These are phyloP conservation scores for Endocarpon pusillum DNA, from an alignment of 495 filamentous ascomycete species.

Conservation along the genomic window DNA sequence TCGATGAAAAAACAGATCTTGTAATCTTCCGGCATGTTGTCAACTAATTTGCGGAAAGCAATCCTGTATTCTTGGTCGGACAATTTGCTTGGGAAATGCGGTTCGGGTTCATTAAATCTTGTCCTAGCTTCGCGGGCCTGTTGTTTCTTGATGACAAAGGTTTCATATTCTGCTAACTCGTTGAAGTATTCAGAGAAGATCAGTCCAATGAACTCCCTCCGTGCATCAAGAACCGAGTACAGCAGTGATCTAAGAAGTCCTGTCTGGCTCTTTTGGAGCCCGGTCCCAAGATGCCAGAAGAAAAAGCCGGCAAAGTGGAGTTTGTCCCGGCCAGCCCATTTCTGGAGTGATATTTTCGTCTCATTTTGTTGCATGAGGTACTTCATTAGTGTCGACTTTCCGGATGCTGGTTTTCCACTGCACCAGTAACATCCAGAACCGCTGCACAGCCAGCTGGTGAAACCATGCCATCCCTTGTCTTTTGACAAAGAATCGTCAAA, in stretches of 20 bases:
- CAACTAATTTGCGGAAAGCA: no score
- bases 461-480: no score
- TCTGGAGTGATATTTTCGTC: conserved; percentile 7
- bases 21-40: neutral
- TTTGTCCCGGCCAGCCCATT: conserved; percentile 17
- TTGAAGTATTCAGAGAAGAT: conserved; percentile 4
- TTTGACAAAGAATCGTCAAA: conserved; percentile 4
- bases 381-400: conserved; percentile 33
- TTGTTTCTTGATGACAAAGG: conserved; percentile 33
- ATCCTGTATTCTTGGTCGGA: no score
- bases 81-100: no score
- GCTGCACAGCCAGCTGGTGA: no score
- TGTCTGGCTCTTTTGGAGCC: conserved; percentile 23
- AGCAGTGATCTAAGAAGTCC: conserved; percentile 28
- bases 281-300: conserved; percentile 26
- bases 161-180: neutral
- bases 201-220: conserved; percentile 15
- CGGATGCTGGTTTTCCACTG: conserved; percentile 27
- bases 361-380: conserved; percentile 11
- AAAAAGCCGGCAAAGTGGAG: conserved; percentile 24
- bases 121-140: no score
- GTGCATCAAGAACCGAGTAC: conserved; percentile 18
- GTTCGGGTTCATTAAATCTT: no score
- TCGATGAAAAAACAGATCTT: conserved; percentile 31
- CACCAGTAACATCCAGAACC: no score